Conservation (phyloP, 129 eudicot genomes). For the Escallonia herrerae region DNA sequence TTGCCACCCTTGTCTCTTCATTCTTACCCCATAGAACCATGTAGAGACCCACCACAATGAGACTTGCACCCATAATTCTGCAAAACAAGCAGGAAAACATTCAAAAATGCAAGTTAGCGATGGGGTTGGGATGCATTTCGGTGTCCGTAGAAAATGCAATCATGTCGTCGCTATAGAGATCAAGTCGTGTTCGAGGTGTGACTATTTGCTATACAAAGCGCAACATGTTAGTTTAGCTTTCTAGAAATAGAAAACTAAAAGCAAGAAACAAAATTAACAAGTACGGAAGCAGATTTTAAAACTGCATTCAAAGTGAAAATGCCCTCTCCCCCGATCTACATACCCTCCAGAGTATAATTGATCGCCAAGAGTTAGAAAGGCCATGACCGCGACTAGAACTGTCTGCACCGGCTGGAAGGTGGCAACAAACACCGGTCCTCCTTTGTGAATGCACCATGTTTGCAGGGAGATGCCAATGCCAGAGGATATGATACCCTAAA, state of each 20-base stretch:
- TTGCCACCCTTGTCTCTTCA: slow-evolving; percentile 43
- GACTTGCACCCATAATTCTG: slow-evolving; percentile 69
- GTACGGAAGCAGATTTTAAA: too few relatives aligned
- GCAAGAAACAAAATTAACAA: too few relatives aligned
- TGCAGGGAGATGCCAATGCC: slow-evolving; percentile 73
- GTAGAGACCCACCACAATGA: slow-evolving; percentile 63
- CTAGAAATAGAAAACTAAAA: too few relatives aligned
- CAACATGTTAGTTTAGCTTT: too few relatives aligned
- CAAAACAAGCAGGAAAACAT: slow-evolving; percentile 3
- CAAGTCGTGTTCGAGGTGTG: too few relatives aligned
- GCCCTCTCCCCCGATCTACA: too few relatives aligned
- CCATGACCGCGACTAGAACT: slow-evolving; percentile 73
- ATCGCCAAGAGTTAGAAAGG: slow-evolving; percentile 66
- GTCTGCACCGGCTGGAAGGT: slow-evolving; percentile 89
- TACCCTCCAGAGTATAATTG: slow-evolving; percentile 74
- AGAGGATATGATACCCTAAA: slow-evolving; percentile 72
- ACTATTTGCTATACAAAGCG: too few relatives aligned
- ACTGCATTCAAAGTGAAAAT: too few relatives aligned
- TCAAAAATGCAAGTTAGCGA: slow-evolving; percentile 1
- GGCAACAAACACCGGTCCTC: slow-evolving; percentile 87
- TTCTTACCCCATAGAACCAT: slow-evolving; percentile 85
- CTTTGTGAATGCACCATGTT: slow-evolving; percentile 86
- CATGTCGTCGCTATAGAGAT: too few relatives aligned
- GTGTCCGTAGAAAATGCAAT: background rate
- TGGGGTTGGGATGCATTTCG: background rate